Evolutionary conservation across 331 rosid genomes (phyloP), one percentile per base, ranked within the genome.

Genomic region (Saraca asoca): DNA sequence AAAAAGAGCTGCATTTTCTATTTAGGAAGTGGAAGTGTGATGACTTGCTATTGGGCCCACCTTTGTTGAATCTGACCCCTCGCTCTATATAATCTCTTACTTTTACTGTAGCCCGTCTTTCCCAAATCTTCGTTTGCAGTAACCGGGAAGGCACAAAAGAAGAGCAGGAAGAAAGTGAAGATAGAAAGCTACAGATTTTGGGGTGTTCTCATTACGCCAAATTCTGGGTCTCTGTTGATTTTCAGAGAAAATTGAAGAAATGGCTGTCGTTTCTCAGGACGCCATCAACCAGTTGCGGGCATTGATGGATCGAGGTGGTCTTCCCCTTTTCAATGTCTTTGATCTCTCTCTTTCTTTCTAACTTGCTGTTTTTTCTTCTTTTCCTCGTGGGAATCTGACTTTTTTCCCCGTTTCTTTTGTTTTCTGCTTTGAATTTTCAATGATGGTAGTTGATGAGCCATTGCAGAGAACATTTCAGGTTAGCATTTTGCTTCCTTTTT

Each of bases 391-490:
- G 38, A 72, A 8, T 4, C 14, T 12, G n/a, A 11, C 12, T 11
- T 50, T 55, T 43, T 62, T 60, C 24, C 45, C 20, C 50, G 24
- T 16, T 24, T 42, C 12, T 15, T 9, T 37, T 42, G 5, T 18
- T 15, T 43, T 56, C 16, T 19, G 49, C n/a, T 65, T 1, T 1
- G 15, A 45, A 12, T 50, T 75, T 12, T 66, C 39, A 44, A 42
- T 60, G 57, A 38, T 89, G 82, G 52, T 81, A 86, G 98, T 85
- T 63, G 90, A 87, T 44, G 87, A 80, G 57, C 89, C 92, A 51
- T 29, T 89, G 82, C 84, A 69, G 80, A 71, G 38, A 58, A 70
- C 98, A 38, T 89, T 87, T 80, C 81, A 84, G 96, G 97, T 91
- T 74, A 24, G 79, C 77, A 69, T 75, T 82, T 72, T 72, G 34